These are phyloP conservation scores for Elsinoe necatrix DNA, from an alignment of 2,329 filamentous ascomycete genomes.

Conservation along the genomic window DNA sequence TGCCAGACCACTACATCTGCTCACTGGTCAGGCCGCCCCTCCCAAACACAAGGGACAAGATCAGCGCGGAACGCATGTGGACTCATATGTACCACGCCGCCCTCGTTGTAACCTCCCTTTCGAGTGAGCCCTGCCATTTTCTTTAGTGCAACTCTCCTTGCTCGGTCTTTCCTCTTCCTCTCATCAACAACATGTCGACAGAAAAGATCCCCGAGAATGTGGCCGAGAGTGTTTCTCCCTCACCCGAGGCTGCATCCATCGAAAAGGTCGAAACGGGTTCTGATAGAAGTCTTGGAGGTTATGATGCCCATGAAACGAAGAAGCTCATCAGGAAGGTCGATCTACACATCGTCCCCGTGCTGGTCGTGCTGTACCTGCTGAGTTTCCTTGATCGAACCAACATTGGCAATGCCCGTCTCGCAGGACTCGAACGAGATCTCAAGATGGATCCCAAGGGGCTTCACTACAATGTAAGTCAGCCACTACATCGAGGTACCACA, in stretches of 20 bases:
- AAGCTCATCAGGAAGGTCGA: conserved; percentile 45
- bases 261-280: conserved; percentile 17
- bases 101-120: neutral
- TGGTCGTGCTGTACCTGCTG: conserved; percentile 48
- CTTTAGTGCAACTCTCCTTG: neutral
- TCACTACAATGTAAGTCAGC: conserved; percentile 54
- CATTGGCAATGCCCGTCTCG: conserved; percentile 52
- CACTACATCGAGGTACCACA: neutral
- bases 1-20: neutral
- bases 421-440: conserved; percentile 56
- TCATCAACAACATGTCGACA: neutral
- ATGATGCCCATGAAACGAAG: conserved; percentile 21
- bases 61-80: neutral
- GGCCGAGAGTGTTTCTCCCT: neutral
- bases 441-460: conserved; percentile 43
- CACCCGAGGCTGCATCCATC: conserved; percentile 5
- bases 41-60: conserved; percentile 10
- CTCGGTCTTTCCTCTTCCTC: neutral
- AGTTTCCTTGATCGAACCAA: conserved; percentile 46
- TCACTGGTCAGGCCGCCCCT: conserved; percentile 10
- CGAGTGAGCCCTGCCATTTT: neutral
- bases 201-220: conserved; percentile 4
- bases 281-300: neutral
- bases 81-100: conserved; percentile 1
- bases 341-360: conserved; percentile 42